Evolutionary conservation across 345 rosid species (phyloP).

Genomic region (Eucalyptus victrix): DNA sequence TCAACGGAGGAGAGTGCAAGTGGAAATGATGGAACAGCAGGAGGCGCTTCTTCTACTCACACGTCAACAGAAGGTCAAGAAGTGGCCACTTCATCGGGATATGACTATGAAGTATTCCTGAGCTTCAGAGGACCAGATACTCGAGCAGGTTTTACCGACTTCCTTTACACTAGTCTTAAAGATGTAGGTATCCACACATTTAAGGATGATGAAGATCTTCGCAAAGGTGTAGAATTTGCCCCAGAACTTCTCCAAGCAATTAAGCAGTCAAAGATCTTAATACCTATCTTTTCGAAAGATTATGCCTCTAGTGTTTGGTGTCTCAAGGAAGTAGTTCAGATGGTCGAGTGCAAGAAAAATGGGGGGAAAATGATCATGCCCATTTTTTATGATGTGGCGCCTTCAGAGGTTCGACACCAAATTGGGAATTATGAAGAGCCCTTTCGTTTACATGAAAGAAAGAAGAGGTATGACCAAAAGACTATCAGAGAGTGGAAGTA

Average conservation of each 20-base stretch:
- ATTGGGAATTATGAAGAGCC: not conserved
- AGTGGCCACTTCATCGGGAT: no score
- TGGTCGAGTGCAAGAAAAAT: no score
- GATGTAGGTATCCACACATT: not conserved
- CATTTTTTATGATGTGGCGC: not conserved
- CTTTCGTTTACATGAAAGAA: not conserved
- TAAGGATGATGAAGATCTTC: not conserved
- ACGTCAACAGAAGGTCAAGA: no score
- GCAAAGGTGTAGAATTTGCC: not conserved
- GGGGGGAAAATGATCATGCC: no score
- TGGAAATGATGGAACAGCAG: no score
- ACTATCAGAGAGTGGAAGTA: rapidly evolving
- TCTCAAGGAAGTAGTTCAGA: not conserved
- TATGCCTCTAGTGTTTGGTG: not conserved
- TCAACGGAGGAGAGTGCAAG: no score
- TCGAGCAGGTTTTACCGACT: not conserved
- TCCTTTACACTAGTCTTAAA: not conserved
- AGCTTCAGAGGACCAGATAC: not conserved
- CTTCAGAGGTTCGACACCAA: not conserved
- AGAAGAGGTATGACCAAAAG: rapidly evolving
- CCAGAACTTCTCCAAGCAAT: not conserved
- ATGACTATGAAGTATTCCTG: no score
- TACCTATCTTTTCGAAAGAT: not conserved
- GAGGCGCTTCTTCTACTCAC: no score
- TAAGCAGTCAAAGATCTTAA: not conserved